Percentiles rank a stretch among this genome's conserved stretches.
phyloP scores from a whole-genome alignment of 2,329 filamentous ascomycete genomes.

The Xylaria multiplex region DNA sequence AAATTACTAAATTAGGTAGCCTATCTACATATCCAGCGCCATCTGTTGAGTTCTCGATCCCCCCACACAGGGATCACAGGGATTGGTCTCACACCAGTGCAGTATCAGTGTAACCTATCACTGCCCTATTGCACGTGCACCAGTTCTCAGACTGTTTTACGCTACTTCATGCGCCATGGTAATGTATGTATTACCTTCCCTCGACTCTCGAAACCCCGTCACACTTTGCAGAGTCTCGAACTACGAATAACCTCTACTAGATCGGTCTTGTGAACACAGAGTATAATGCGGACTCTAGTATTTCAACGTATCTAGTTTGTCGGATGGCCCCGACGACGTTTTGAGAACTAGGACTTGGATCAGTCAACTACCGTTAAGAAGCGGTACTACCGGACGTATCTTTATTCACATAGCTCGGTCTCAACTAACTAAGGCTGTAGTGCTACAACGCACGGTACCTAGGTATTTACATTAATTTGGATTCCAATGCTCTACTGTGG shows the following conservation, averaged over 20 bases:
- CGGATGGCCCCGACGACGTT: too few species aligned
- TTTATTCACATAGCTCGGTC: neutral
- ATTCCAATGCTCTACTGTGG: constrained; percentile 11
- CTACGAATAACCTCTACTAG: too few species aligned
- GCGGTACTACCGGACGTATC: neutral
- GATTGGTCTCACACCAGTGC: constrained; percentile 2
- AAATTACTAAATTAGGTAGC: neutral
- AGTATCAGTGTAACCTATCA: neutral
- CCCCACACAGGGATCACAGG: neutral
- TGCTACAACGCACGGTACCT: constrained; percentile 14
- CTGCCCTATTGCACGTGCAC: constrained; percentile 1
- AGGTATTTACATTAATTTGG: neutral
- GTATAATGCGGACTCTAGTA: too few species aligned
- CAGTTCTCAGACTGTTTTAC: neutral
- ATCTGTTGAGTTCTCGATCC: constrained; percentile 3
- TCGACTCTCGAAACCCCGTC: too few species aligned
- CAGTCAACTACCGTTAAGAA: too few species aligned
- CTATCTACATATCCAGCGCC: neutral
- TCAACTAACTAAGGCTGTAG: constrained; percentile 16
- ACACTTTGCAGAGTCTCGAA: too few species aligned
- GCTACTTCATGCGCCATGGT: neutral
- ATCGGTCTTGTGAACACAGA: too few species aligned
- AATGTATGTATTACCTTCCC: too few species aligned
- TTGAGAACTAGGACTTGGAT: too few species aligned
- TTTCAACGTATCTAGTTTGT: too few species aligned